Evolutionary conservation across 2,329 filamentous ascomycete genomes (phyloP).

Genomic region (Fusarium burgessii): DNA sequence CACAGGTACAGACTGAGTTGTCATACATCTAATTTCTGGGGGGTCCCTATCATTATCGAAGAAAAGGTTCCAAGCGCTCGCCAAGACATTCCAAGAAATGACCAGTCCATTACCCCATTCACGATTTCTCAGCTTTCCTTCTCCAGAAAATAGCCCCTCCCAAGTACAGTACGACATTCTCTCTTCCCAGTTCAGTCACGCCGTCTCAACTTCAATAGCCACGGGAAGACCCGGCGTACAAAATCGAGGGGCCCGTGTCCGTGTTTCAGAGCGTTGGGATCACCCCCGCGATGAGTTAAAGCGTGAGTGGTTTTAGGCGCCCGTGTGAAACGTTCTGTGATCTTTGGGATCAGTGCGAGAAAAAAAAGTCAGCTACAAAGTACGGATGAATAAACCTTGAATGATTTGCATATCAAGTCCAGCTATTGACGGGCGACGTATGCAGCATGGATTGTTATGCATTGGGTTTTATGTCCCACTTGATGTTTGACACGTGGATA

Average conservation of each 20-base stretch:
- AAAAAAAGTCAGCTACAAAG: constrained; percentile 5
- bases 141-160: neutral
- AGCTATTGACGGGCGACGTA: constrained; percentile 18
- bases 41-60: neutral
- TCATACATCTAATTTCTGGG: neutral
- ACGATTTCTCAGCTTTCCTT: neutral
- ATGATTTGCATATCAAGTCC: constrained; percentile 31
- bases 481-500: constrained; percentile 38
- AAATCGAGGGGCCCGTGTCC: neutral
- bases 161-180: too few species aligned
- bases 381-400: constrained; percentile 11
- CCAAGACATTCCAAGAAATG: constrained; percentile 21
- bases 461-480: constrained; percentile 26
- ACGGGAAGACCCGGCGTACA: constrained; percentile 29
- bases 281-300: constrained; percentile 21
- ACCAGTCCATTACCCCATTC: constrained; percentile 12
- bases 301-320: constrained; percentile 8
- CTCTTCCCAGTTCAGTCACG: too few species aligned
- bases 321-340: constrained; percentile 33
- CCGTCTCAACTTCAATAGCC: neutral
- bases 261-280: constrained; percentile 32
- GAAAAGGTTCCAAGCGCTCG: constrained; percentile 11
- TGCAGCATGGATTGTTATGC: constrained; percentile 29
- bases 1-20: constrained; percentile 10
- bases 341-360: constrained; percentile 11